Evolutionary conservation across 1,139 yeast species (phyloP).

Genomic region (Suhomyces ambrosiae): DNA sequence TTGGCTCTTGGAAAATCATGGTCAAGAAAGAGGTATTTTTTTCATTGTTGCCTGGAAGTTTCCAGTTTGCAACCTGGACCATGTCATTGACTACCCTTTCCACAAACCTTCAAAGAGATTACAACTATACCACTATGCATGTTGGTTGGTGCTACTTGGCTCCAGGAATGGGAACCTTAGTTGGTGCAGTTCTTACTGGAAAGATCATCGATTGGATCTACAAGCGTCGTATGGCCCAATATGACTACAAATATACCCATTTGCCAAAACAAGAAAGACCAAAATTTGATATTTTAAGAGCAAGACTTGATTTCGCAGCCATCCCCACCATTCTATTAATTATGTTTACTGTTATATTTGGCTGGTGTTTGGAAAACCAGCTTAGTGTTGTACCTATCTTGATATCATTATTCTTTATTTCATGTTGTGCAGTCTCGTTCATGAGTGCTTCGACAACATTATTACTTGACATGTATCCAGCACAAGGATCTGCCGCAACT

Average conservation of each 20-base stretch:
- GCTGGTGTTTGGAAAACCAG: slow-evolving; percentile 64
- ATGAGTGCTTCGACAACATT: slow-evolving; percentile 30
- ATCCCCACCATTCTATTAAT: slow-evolving; percentile 34
- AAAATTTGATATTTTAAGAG: slow-evolving; percentile 28
- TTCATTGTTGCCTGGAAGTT: slow-evolving; percentile 52
- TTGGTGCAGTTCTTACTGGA: slow-evolving; percentile 54
- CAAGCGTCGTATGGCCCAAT: slow-evolving; percentile 25
- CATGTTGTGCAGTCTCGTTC: slow-evolving; percentile 41
- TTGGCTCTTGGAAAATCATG: slow-evolving; percentile 50
- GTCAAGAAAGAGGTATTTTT: slow-evolving; percentile 30
- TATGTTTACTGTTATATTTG: slow-evolving; percentile 53
- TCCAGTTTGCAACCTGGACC: slow-evolving; percentile 72
- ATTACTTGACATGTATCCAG: slow-evolving; percentile 34
- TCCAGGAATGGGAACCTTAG: slow-evolving; percentile 60
- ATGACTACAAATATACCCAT: slow-evolving; percentile 48
- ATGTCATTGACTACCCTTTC: slow-evolving; percentile 67
- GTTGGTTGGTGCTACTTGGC: slow-evolving; percentile 68
- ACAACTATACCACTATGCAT: slow-evolving; percentile 51
- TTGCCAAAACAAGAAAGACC: slow-evolving; percentile 36
- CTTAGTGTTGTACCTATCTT: slow-evolving; percentile 58
- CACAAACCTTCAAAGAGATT: slow-evolving; percentile 49
- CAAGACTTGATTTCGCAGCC: slow-evolving; percentile 29
- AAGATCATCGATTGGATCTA: slow-evolving; percentile 49
- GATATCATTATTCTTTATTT: slow-evolving; percentile 54
- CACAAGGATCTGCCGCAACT: slow-evolving; percentile 33